A percentile compares a stretch with the other conserved stretches of the same genome.
These are phyloP conservation scores for Aschersonia sp. DNA, from an alignment of 2,329 filamentous ascomycete species.

Conservation along the genomic window DNA sequence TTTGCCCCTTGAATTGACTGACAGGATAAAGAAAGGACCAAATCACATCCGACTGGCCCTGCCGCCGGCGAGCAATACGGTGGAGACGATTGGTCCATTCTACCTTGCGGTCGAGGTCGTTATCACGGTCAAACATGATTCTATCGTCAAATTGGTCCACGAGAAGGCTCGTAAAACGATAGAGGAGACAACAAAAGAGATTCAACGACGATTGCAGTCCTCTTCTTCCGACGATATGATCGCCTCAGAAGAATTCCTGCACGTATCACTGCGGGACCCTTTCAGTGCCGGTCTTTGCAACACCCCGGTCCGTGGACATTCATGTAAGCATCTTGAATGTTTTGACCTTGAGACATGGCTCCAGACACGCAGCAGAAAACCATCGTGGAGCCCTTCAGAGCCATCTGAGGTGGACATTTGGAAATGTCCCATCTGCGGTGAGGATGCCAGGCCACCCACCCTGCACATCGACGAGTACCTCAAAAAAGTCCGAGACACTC, in stretches of 20 bases:
- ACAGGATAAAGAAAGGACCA: conserved; percentile 36
- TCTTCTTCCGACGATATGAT: conserved; percentile 41
- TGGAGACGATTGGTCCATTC: conserved; percentile 18
- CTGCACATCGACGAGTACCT: conserved; percentile 67
- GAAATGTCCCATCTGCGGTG: conserved; percentile 73
- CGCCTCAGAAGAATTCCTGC: conserved; percentile 40
- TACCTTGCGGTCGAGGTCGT: conserved; percentile 59
- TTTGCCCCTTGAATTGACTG: conserved; percentile 60
- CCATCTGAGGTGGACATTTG: conserved; percentile 55
- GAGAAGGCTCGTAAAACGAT: conserved; percentile 23
- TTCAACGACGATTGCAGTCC: conserved; percentile 32
- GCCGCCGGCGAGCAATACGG: conserved; percentile 1
- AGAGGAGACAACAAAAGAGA: conserved; percentile 37
- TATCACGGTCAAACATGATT: conserved; percentile 33
- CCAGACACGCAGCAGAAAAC: conserved; percentile 41
- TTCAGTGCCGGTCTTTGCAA: conserved; percentile 52
- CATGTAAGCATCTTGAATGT: conserved; percentile 70
- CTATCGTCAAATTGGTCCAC: conserved; percentile 25
- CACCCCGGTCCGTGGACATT: conserved; percentile 53
- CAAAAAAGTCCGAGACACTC: conserved; percentile 38
- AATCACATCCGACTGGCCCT: conserved; percentile 48
- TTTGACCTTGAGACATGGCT: conserved; percentile 84
- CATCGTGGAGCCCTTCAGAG: conserved; percentile 18
- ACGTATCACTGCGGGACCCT: conserved; percentile 49
- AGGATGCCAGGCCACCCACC: conserved; percentile 59